Evolutionary conservation across 2,329 filamentous ascomycete genomes (phyloP).

Genomic region (Cercospora sojina): DNA sequence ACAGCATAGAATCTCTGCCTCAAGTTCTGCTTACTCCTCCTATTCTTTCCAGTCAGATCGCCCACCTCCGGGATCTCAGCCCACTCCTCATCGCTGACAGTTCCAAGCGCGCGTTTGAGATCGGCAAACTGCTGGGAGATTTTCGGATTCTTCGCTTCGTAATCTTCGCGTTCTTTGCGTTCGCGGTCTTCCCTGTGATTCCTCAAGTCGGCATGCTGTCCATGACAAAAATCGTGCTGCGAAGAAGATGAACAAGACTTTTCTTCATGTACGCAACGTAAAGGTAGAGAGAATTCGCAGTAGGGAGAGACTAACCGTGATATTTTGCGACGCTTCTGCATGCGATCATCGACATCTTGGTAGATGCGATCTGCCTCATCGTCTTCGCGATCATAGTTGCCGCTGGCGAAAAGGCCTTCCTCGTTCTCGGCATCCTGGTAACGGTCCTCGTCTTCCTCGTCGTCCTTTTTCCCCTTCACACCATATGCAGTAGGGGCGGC

Average conservation of each 20-base stretch:
- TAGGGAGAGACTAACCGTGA: slow-evolving; percentile 69
- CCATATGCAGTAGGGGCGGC: slow-evolving; percentile 74
- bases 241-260: slow-evolving; percentile 36
- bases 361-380: slow-evolving; percentile 97
- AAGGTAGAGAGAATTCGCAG: slow-evolving; percentile 22
- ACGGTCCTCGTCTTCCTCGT: slow-evolving; percentile 72
- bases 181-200: slow-evolving; percentile 87
- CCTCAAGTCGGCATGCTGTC: slow-evolving; percentile 75
- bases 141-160: slow-evolving; percentile 96
- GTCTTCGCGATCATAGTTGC: slow-evolving; percentile 94
- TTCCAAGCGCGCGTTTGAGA: slow-evolving; percentile 82
- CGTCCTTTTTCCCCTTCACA: slow-evolving; percentile 65
- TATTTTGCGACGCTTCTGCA: slow-evolving; percentile 82
- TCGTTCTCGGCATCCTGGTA: slow-evolving; percentile 98
- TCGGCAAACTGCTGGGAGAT: slow-evolving; percentile 98
- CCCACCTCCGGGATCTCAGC: slow-evolving; percentile 92
- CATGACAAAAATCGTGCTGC: slow-evolving; percentile 55
- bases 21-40: slow-evolving; percentile 77
- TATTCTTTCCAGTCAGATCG: slow-evolving; percentile 91
- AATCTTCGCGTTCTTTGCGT: slow-evolving; percentile 84
- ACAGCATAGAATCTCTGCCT: slow-evolving; percentile 89
- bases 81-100: slow-evolving; percentile 94
- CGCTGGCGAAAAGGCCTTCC: slow-evolving; percentile 89
- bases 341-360: slow-evolving; percentile 92
- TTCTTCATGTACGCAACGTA: slow-evolving; percentile 21